phyloP scores from a whole-genome alignment of 495 filamentous ascomycete genomes.

The Aspergillus biplanus region DNA sequence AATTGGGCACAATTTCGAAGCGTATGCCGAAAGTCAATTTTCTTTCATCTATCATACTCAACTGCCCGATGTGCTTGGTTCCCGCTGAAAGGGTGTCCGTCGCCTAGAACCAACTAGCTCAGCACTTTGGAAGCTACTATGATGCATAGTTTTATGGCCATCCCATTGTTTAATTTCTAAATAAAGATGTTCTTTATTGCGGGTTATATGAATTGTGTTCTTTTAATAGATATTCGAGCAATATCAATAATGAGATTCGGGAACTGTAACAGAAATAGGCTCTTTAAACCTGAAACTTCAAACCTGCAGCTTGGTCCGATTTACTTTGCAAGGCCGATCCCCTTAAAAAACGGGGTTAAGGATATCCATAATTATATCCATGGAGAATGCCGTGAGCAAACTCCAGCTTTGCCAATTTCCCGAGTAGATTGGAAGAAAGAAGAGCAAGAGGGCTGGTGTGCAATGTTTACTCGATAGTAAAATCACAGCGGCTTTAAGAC shows the following conservation, averaged over 20 bases:
- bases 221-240: conserved; percentile 17
- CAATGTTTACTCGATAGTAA: no score
- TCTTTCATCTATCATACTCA: neutral
- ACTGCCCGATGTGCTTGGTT: neutral
- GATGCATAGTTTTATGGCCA: no score
- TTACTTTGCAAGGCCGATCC: no score
- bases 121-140: no score
- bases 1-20: conserved; percentile 1
- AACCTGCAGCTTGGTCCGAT: neutral
- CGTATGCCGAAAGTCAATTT: neutral
- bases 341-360: no score
- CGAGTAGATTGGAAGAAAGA: no score
- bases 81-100: neutral
- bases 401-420: no score
- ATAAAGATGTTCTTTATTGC: conserved; percentile 10
- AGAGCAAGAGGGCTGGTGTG: no score
- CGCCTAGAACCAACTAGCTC: no score
- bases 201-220: neutral
- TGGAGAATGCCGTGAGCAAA: no score
- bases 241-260: neutral
- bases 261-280: conserved; percentile 6
- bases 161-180: conserved; percentile 11
- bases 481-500: no score
- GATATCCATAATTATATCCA: no score
- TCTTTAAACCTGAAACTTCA: conserved; percentile 1